A percentile compares a stretch with the other conserved stretches of the same genome.
Evolutionary conservation across 495 filamentous ascomycete genomes (phyloP).

Genomic region (Penicillium atrosanguineum): DNA sequence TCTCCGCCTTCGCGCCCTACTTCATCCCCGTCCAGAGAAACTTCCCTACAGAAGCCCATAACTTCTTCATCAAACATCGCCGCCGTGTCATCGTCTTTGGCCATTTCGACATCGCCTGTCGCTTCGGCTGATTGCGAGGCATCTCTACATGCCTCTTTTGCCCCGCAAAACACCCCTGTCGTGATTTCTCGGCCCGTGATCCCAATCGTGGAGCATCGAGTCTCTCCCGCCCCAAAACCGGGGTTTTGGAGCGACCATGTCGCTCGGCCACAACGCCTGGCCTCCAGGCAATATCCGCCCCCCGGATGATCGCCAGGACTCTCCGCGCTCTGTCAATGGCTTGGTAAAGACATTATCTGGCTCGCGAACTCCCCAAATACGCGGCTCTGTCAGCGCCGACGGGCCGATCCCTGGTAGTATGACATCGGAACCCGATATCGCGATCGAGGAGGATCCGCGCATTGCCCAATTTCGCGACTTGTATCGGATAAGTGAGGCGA

Average conservation of each 20-base stretch:
- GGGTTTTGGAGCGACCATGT: constrained; percentile 53
- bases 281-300: constrained; percentile 48
- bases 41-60: constrained; percentile 36
- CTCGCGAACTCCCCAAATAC: constrained; percentile 48
- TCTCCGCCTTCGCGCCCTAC: constrained; percentile 37
- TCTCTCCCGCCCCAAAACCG: constrained; percentile 47
- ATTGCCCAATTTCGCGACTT: constrained; percentile 59
- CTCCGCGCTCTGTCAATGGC: constrained; percentile 46
- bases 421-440: constrained; percentile 50
- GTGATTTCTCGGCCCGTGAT: constrained; percentile 35
- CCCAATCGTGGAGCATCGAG: constrained; percentile 47
- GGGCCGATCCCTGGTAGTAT: constrained; percentile 44
- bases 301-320: constrained; percentile 45
- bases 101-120: constrained; percentile 28
- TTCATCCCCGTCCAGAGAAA: constrained; percentile 44
- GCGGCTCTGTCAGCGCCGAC: constrained; percentile 49
- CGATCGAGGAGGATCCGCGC: constrained; percentile 63
- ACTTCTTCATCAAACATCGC: constrained; percentile 41
- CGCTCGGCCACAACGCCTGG: constrained; percentile 52
- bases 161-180: constrained; percentile 21
- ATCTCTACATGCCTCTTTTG: constrained; percentile 39
- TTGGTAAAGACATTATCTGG: constrained; percentile 43
- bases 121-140: constrained; percentile 13
- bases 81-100: constrained; percentile 37
- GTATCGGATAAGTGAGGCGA: constrained; percentile 58